Evolutionary conservation across 345 rosid genomes (phyloP).

Genomic region (Orychophragmus violaceus): DNA sequence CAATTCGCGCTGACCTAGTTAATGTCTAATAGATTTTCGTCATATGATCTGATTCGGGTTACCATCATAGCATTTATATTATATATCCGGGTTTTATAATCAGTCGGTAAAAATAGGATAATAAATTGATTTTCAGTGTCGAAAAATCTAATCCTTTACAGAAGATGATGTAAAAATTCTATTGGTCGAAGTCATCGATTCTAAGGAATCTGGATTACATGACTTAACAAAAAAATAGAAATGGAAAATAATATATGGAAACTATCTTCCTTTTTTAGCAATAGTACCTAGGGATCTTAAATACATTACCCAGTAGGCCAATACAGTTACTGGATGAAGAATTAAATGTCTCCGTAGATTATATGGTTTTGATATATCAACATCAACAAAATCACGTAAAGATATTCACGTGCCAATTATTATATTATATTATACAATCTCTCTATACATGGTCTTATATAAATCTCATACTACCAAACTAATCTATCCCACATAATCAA

Average conservation of each 20-base stretch:
- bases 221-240: too few species aligned
- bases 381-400: slow-evolving; percentile 28
- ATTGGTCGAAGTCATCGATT: too few species aligned
- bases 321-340: neutral
- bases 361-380: neutral
- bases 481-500: slow-evolving; percentile 19
- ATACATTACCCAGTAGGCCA: neutral
- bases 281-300: neutral
- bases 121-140: too few species aligned
- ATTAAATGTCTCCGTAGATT: neutral
- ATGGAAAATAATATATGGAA: neutral
- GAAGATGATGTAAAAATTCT: too few species aligned
- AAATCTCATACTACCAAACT: neutral
- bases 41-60: too few species aligned
- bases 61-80: too few species aligned
- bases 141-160: too few species aligned
- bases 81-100: too few species aligned
- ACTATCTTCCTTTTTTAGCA: neutral
- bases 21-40: too few species aligned
- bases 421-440: neutral
- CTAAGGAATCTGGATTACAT: too few species aligned
- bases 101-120: too few species aligned
- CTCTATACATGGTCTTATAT: neutral
- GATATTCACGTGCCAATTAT: slow-evolving; percentile 18
- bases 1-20: too few species aligned